Conservation (phyloP, 225 moss, liverwort and hornwort species). For the Rhytidiadelphus loreus region DNA sequence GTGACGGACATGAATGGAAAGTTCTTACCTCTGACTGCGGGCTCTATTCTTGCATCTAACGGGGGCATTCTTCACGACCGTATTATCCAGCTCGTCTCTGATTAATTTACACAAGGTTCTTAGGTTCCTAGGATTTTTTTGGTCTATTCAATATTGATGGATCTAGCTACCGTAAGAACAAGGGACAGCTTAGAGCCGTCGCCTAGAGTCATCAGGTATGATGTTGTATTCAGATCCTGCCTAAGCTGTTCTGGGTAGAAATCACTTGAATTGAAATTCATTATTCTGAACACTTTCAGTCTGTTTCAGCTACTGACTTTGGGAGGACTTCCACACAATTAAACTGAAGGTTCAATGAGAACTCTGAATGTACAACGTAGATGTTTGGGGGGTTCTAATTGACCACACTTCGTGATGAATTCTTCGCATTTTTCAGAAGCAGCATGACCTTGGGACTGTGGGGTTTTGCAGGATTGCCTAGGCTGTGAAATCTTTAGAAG, state of each 20-base stretch:
- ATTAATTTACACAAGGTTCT: neutral
- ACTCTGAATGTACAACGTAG: neutral
- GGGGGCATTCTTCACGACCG: constrained; percentile 69
- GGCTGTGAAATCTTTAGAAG: neutral
- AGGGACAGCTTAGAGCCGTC: neutral
- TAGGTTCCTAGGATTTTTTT: neutral
- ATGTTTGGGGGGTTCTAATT: neutral
- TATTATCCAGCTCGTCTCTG: constrained; percentile 38
- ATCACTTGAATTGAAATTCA: neutral
- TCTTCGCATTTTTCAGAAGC: neutral
- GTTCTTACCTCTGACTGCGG: constrained; percentile 42
- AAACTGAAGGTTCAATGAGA: neutral
- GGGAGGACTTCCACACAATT: neutral
- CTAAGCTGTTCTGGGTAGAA: neutral
- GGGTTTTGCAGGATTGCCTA: neutral
- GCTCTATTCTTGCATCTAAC: constrained; percentile 80
- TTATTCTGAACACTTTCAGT: neutral
- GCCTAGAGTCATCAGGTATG: neutral
- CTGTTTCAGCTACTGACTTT: neutral
- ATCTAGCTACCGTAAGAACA: neutral
- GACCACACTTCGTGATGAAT: neutral
- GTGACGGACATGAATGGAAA: constrained; percentile 69
- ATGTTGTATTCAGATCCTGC: neutral
- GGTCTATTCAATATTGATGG: neutral
- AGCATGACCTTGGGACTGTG: neutral